phyloP scores from a whole-genome alignment of 2,329 filamentous ascomycete genomes.

The Venturia oleaginea region DNA sequence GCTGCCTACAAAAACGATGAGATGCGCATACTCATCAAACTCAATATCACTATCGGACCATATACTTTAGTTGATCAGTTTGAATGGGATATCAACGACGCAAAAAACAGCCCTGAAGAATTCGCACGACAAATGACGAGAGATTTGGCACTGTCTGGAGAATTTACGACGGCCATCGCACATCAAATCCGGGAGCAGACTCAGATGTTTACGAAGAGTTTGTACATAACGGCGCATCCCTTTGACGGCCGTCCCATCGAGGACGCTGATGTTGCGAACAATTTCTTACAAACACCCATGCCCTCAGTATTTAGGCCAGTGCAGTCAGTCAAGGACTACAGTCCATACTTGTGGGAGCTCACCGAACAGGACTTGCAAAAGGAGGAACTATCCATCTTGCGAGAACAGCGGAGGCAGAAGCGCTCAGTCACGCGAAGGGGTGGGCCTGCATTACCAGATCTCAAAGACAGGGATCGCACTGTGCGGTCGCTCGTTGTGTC shows the following conservation, averaged over 20 bases:
- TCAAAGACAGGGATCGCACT: conserved; percentile 88
- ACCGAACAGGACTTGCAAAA: conserved; percentile 83
- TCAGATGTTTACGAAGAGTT: conserved; percentile 84
- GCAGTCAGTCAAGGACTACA: conserved; percentile 88
- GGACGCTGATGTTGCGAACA: conserved; percentile 76
- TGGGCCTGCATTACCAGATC: conserved; percentile 85
- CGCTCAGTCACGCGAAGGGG: conserved; percentile 88
- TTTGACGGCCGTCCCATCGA: conserved; percentile 93
- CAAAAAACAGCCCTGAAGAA: conserved; percentile 85
- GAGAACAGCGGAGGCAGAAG: conserved; percentile 91
- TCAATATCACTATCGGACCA: conserved; percentile 94
- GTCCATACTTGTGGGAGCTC: conserved; percentile 87
- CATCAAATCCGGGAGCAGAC: conserved; percentile 95
- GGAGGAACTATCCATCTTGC: conserved; percentile 84
- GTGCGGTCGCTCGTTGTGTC: conserved; percentile 89
- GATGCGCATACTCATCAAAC: conserved; percentile 90
- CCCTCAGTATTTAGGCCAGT: conserved; percentile 78
- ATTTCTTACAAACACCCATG: conserved; percentile 79
- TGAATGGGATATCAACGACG: conserved; percentile 98
- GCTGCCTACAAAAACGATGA: conserved; percentile 97
- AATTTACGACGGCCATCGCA: conserved; percentile 95
- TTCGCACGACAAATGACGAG: conserved; percentile 84
- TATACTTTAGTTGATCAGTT: conserved; percentile 95
- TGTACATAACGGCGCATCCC: conserved; percentile 87
- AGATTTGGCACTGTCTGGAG: conserved; percentile 83